Conservation (phyloP, 2,329 filamentous ascomycete species). For the Lecanicillium sp. region DNA sequence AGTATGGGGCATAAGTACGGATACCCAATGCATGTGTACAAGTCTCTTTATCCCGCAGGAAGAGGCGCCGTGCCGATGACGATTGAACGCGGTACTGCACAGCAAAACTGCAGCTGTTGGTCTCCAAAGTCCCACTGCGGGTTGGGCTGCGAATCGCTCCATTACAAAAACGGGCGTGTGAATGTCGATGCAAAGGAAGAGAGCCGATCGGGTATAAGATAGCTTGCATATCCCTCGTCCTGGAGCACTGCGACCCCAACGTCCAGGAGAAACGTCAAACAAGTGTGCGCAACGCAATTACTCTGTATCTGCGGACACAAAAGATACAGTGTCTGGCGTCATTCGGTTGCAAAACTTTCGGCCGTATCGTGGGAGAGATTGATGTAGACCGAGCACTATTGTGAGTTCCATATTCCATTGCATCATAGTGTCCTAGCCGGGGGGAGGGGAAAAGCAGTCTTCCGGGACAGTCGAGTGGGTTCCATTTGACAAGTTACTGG, state of each 20-base stretch:
- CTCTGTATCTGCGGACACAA: too few relatives aligned
- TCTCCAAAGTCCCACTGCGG: constrained; percentile 10
- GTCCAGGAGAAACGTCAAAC: too few relatives aligned
- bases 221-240: constrained; percentile 20
- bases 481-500: constrained; percentile 8
- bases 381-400: too few relatives aligned
- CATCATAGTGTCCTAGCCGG: background rate
- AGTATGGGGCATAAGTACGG: constrained; percentile 29
- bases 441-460: constrained; percentile 4
- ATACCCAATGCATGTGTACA: constrained; percentile 32
- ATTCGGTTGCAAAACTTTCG: too few relatives aligned
- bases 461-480: constrained; percentile 9
- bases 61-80: constrained; percentile 5
- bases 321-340: too few relatives aligned
- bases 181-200: constrained; percentile 11
- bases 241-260: too few relatives aligned
- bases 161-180: constrained; percentile 14
- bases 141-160: constrained; percentile 9
- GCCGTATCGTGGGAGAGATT: too few relatives aligned
- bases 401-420: too few relatives aligned
- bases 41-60: constrained; percentile 17
- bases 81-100: constrained; percentile 8
- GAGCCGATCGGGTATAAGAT: constrained; percentile 31
- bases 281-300: too few relatives aligned
- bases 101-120: constrained; percentile 8